A percentile compares a stretch with the other conserved stretches of the same genome.
Evolutionary conservation across 1,139 yeast species (phyloP).

Genomic region (Blastobotrys elegans): DNA sequence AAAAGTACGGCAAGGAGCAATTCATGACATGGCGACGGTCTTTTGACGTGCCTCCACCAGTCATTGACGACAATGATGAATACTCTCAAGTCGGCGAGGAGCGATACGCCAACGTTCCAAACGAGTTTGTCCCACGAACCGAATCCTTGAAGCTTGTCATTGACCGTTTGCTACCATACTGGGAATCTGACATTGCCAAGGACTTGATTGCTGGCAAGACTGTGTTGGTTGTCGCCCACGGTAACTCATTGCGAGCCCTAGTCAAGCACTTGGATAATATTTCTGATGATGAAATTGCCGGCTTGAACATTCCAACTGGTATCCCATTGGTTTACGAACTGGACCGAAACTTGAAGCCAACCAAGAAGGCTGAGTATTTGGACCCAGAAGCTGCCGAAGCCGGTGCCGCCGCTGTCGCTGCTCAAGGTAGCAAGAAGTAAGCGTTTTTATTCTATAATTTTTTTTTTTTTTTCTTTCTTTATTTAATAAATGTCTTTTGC

Average conservation of each 20-base stretch:
- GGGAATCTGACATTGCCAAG: slow-evolving; percentile 89
- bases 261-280: slow-evolving; percentile 95
- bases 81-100: slow-evolving; percentile 82
- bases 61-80: slow-evolving; percentile 68
- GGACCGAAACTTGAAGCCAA: slow-evolving; percentile 81
- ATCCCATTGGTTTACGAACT: slow-evolving; percentile 97
- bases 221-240: slow-evolving; percentile 94
- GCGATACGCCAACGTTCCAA: slow-evolving; percentile 81
- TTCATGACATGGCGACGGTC: slow-evolving; percentile 99
- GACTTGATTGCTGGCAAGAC: slow-evolving; percentile 85
- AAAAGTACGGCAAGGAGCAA: slow-evolving; percentile 82
- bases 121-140: slow-evolving; percentile 82
- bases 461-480: neutral
- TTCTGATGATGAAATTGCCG: slow-evolving; percentile 89
- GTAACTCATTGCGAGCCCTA: slow-evolving; percentile 95
- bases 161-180: slow-evolving; percentile 96
- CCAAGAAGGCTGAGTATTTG: slow-evolving; percentile 91
- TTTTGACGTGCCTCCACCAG: slow-evolving; percentile 95
- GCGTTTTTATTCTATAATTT: neutral
- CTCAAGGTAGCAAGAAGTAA: slow-evolving; percentile 66
- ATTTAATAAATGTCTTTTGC: slow-evolving; percentile 4
- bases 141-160: slow-evolving; percentile 94
- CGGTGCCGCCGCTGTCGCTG: slow-evolving; percentile 99
- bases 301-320: slow-evolving; percentile 97
- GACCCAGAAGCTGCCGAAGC: slow-evolving; percentile 99